A percentile compares a stretch with the other conserved stretches of the same genome.
These are phyloP conservation scores for Microcos paniculata DNA, from an alignment of 345 rosid species.

Conservation along the genomic window DNA sequence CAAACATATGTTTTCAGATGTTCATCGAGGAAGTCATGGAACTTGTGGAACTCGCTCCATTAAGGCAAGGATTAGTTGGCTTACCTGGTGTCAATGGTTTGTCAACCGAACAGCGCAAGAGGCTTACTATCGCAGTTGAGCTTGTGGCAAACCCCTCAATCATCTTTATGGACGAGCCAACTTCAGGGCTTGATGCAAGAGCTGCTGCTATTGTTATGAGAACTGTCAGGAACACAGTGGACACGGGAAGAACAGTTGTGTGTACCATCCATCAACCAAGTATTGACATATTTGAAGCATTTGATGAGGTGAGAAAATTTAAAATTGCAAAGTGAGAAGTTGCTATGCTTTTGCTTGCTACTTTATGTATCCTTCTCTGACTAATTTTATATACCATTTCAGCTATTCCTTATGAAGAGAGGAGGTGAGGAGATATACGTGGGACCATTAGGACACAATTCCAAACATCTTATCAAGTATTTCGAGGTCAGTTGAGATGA, in stretches of 20 bases:
- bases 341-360: neutral
- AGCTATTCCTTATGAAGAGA: constrained; percentile 68
- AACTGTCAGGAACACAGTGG: constrained; percentile 87
- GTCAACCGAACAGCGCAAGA: constrained; percentile 87
- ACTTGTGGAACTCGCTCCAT: constrained; percentile 66
- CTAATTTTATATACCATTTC: constrained; percentile 10
- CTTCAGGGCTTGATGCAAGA: constrained; percentile 94
- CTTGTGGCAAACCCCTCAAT: constrained; percentile 92
- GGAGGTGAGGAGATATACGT: constrained; percentile 86
- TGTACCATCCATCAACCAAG: constrained; percentile 98
- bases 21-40: constrained; percentile 92
- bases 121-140: constrained; percentile 92
- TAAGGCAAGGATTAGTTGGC: constrained; percentile 76
- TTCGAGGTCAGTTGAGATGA: constrained; percentile 52
- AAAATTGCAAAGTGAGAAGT: neutral
- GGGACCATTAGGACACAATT: constrained; percentile 73
- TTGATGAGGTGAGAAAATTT: constrained; percentile 63
- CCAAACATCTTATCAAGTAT: constrained; percentile 54
- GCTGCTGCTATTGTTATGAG: constrained; percentile 97
- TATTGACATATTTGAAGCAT: constrained; percentile 88
- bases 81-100: constrained; percentile 81
- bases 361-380: neutral
- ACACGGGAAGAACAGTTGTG: constrained; percentile 87
- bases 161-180: constrained; percentile 94
- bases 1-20: constrained; percentile 47